Conservation (phyloP, 2,329 filamentous ascomycete genomes). For the Aspergillus japonicus region DNA sequence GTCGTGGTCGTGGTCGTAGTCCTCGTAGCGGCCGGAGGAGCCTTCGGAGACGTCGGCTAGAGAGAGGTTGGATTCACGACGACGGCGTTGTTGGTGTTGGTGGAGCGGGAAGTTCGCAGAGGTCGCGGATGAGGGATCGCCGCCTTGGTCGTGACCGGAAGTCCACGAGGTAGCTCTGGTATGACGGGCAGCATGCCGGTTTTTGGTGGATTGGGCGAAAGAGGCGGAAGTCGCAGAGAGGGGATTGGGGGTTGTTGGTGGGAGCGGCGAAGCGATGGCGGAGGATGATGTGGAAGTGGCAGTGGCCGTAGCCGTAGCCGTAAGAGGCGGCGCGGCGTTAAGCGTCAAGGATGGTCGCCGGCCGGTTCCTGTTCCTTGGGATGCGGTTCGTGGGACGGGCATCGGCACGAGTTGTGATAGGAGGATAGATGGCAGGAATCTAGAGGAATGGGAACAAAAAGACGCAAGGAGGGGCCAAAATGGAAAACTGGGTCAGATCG, state of each 20-base stretch:
- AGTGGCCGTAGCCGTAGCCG: too few relatives aligned
- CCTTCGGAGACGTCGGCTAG: constrained; percentile 33
- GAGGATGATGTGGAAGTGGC: constrained; percentile 2
- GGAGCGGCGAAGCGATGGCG: constrained; percentile 17
- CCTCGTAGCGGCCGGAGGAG: constrained; percentile 24
- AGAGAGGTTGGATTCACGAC: constrained; percentile 35
- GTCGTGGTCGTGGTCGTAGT: constrained; percentile 24
- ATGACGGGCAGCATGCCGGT: constrained; percentile 34
- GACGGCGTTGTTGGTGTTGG: constrained; percentile 29
- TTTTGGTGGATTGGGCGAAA: constrained; percentile 23
- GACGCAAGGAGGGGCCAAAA: constrained; percentile 5
- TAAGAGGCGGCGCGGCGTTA: constrained; percentile 11
- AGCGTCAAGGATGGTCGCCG: constrained; percentile 14
- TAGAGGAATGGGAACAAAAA: neutral
- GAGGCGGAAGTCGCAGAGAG: constrained; percentile 23
- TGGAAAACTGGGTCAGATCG: neutral
- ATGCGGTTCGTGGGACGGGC: constrained; percentile 14
- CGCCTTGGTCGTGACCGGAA: constrained; percentile 32
- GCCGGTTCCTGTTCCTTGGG: constrained; percentile 17
- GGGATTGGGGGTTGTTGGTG: constrained; percentile 19
- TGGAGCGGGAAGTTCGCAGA: constrained; percentile 6
- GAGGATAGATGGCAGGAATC: constrained; percentile 5
- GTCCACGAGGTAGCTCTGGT: constrained; percentile 38
- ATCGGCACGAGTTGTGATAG: constrained; percentile 15
- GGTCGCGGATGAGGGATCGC: constrained; percentile 26